Base-by-base conservation (phyloP, 2,329 filamentous ascomycete genomes). In the Botrytis elliptica region DNA sequence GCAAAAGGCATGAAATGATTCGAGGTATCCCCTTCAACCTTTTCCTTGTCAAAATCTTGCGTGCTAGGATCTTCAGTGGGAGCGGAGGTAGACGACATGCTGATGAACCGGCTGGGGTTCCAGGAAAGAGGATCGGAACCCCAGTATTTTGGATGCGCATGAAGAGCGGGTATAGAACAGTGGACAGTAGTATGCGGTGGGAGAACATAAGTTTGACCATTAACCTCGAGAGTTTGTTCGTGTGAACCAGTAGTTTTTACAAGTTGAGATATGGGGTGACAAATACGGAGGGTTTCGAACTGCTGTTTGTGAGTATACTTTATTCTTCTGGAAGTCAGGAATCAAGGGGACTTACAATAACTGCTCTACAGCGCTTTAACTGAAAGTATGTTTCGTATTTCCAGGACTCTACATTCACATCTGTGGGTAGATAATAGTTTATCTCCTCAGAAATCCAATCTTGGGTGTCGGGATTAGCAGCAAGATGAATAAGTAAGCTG, bases 381-480 rank as follows among this genome's bases (percentile, higher is more conserved):
- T 68, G 62, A 9, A 42, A 68, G 22, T 16, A 72, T 6, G 14
- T 68, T 18, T 49, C 38, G 1, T 72, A 68, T 22, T 68, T 20
- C 52, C 71, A 72, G 38, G 52, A 16, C 1, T 52, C 52, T 1
- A 29, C 3, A 33, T 0, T 4, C 8, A 14, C 12, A 40, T 40
- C 25, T 3, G 33, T 18, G 16, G 49, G 40, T 10, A 72, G 10
- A 25, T 68, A 55, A 49, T 52, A 29, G 10, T 68, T 68, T 42
- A 68, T 72, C 22, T 72, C 71, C 20, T 72, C 33, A 3, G 40
- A 12, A 20, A 68, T 36, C 64, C 40, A 72, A n/a, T 46, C 52
- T 33, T 62, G 52, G 0, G 63, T 68, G 20, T 72, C 52, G 18
- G 29, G 71, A 3, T 68, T 68, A 3, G 52, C 52, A 9, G 62